Percentiles rank a stretch among this genome's conserved stretches.
phyloP scores from a whole-genome alignment of 2,329 filamentous ascomycete genomes.

The Acrocalymma vagum region DNA sequence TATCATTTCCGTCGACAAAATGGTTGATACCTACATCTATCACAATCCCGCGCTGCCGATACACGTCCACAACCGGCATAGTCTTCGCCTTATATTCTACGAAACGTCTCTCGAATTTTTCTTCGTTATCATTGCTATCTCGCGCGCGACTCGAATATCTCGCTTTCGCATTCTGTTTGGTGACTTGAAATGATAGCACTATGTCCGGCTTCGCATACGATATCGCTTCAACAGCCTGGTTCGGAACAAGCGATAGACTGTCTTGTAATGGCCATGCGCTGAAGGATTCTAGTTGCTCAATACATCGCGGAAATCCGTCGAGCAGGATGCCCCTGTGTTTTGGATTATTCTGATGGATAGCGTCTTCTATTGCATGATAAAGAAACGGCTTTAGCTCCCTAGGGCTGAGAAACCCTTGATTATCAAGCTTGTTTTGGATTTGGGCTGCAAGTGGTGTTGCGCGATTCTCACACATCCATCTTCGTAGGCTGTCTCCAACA shows the following conservation, averaged over 20 bases:
- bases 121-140: constrained; percentile 9
- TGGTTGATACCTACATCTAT: constrained; percentile 5
- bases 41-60: constrained; percentile 2
- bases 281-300: constrained; percentile 5
- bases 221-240: neutral
- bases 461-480: constrained; percentile 2
- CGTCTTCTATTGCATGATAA: constrained; percentile 2
- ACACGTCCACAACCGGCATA: constrained; percentile 3
- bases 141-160: constrained; percentile 7
- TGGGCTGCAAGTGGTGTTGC: constrained; percentile 1
- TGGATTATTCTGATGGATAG: too few relatives aligned
- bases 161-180: constrained; percentile 7
- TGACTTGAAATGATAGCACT: constrained; percentile 8
- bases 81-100: constrained; percentile 5
- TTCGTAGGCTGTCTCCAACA: constrained; percentile 29
- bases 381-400: constrained; percentile 6
- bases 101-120: constrained; percentile 10
- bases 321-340: constrained; percentile 7
- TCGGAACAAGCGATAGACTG: too few relatives aligned
- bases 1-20: neutral
- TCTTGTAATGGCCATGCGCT: too few relatives aligned
- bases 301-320: constrained; percentile 11
- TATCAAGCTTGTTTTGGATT: constrained; percentile 8
- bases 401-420: constrained; percentile 11
- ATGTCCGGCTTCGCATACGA: constrained; percentile 3